Percentiles rank a stretch among this genome's conserved stretches.
phyloP scores from a whole-genome alignment of 1,284 basidiomycete genomes.

The Meripilus lineatus region DNA sequence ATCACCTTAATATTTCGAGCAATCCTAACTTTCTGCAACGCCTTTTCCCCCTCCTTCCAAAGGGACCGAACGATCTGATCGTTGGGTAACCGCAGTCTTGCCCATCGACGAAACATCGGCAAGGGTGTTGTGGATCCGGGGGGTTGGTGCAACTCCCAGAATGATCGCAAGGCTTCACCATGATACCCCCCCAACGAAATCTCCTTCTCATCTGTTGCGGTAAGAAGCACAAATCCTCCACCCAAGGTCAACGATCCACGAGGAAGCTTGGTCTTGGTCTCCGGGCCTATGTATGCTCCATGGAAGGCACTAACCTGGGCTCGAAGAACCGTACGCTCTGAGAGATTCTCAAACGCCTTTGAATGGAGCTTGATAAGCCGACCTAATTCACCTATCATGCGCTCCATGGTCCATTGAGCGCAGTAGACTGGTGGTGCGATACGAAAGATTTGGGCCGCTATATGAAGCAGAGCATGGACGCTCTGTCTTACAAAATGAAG shows the following conservation, averaged over 20 bases:
- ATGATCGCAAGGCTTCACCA: neutral
- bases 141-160: neutral
- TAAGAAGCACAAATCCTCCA: conserved; percentile 5
- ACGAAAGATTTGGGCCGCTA: conserved; percentile 18
- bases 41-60: conserved; percentile 20
- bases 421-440: conserved; percentile 19
- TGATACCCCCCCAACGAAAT: neutral
- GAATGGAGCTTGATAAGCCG: conserved; percentile 17
- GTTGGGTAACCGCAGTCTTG: conserved; percentile 23
- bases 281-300: conserved; percentile 15
- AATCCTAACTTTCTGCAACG: conserved; percentile 9
- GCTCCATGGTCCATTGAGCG: conserved; percentile 24
- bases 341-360: conserved; percentile 19
- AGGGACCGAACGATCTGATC: conserved; percentile 23
- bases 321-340: conserved; percentile 12
- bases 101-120: conserved; percentile 18
- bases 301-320: conserved; percentile 13
- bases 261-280: conserved; percentile 1
- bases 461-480: conserved; percentile 26
- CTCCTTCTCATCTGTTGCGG: neutral
- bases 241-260: conserved; percentile 1
- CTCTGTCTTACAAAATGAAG: conserved; percentile 28
- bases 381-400: conserved; percentile 20
- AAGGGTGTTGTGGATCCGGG: neutral
- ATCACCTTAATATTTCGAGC: conserved; percentile 24